Percentiles rank a stretch among this genome's conserved stretches.
These are phyloP conservation scores for Cephalotrichum gorgonifer DNA, from an alignment of 2,329 filamentous ascomycete species.

Conservation along the genomic window DNA sequence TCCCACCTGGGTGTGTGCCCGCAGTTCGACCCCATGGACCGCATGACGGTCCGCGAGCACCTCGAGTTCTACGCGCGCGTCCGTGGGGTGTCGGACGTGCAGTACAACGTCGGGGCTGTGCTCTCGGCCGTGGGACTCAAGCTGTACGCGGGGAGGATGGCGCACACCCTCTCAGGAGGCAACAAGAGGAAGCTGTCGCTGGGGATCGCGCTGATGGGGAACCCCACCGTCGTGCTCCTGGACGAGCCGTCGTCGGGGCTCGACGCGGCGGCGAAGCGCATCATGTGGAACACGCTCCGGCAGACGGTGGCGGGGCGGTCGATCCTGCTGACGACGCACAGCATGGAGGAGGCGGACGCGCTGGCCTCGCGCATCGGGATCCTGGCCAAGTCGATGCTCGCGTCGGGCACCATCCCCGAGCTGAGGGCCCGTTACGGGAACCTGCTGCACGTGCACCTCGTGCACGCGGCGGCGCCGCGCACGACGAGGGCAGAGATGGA, in stretches of 20 bases:
- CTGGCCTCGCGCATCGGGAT: slow-evolving; percentile 78
- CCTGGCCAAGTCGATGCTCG: slow-evolving; percentile 76
- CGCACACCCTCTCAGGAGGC: slow-evolving; percentile 70
- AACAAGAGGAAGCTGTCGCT: slow-evolving; percentile 90
- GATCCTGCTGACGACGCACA: slow-evolving; percentile 82
- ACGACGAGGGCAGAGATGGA: slow-evolving; percentile 61
- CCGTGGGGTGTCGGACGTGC: slow-evolving; percentile 64
- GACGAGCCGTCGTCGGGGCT: slow-evolving; percentile 86
- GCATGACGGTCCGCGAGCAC: slow-evolving; percentile 83
- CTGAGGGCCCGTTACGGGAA: slow-evolving; percentile 69
- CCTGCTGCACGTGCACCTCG: slow-evolving; percentile 70
- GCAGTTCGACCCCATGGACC: slow-evolving; percentile 78
- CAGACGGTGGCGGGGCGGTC: slow-evolving; percentile 67
- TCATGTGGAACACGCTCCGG: slow-evolving; percentile 84
- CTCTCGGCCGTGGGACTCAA: slow-evolving; percentile 71
- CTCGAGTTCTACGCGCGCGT: slow-evolving; percentile 79
- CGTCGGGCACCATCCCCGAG: slow-evolving; percentile 64
- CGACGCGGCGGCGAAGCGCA: slow-evolving; percentile 80
- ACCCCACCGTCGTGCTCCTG: slow-evolving; percentile 75
- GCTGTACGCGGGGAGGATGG: slow-evolving; percentile 64
- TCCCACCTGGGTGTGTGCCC: slow-evolving; percentile 83
- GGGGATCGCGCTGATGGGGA: slow-evolving; percentile 86
- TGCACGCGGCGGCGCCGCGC: slow-evolving; percentile 64
- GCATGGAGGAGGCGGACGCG: slow-evolving; percentile 91
- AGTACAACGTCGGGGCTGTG: slow-evolving; percentile 68